A percentile compares a stretch with the other conserved stretches of the same genome.
These are phyloP conservation scores for Berberis thunbergii DNA, from an alignment of 164 flowering plant genomes.

Conservation along the genomic window DNA sequence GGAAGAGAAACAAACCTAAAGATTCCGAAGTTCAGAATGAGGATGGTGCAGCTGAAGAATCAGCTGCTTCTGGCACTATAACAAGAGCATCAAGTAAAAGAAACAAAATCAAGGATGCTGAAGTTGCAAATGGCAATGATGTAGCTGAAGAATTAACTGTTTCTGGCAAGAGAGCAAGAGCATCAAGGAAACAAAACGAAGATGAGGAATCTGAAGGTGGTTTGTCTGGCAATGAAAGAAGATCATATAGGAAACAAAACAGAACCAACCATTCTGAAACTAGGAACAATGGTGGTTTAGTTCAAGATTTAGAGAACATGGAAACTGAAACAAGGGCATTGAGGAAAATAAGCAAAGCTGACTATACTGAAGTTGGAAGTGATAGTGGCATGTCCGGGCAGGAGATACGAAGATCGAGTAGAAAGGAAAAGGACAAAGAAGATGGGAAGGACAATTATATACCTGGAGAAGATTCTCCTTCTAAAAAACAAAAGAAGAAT, in stretches of 20 bases:
- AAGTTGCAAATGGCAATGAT: conserved; percentile 6
- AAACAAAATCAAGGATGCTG: conserved; percentile 12
- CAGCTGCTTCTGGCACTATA: neutral
- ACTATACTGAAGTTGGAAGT: neutral
- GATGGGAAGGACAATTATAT: no score
- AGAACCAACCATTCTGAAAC: no score
- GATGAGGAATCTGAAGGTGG: neutral
- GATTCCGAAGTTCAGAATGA: conserved; percentile 5
- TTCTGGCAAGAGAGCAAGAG: neutral
- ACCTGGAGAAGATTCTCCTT: neutral
- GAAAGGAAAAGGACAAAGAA: no score
- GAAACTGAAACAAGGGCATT: no score
- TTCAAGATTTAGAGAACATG: no score
- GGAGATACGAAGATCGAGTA: no score
- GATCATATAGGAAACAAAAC: no score
- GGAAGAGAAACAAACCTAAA: conserved; percentile 3
- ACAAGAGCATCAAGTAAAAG: neutral
- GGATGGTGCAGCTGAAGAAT: neutral
- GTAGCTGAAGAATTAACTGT: conserved; percentile 12
- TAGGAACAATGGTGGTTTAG: no score
- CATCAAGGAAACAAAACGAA: neutral
- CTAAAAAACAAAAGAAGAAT: conserved; percentile 6
- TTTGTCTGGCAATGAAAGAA: no score
- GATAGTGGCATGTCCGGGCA: neutral
- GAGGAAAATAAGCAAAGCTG: no score